Conservation (phyloP, 2,329 filamentous ascomycete genomes). For the Scedosporium minutisporum region DNA sequence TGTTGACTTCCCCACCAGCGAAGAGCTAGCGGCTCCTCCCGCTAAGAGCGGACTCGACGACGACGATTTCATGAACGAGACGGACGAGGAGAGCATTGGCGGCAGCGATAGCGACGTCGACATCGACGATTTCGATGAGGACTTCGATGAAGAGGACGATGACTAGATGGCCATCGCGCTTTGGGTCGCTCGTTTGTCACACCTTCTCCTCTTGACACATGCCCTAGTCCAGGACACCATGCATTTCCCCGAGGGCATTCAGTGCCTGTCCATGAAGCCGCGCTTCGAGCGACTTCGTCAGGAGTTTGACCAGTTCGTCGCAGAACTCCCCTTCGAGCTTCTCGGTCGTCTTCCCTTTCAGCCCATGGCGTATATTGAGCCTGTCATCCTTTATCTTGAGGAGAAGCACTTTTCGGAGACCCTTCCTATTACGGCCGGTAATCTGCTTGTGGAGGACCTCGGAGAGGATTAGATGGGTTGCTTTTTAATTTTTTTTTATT, state of each 20-base stretch:
- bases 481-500: background rate
- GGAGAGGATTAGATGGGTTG: too few species aligned
- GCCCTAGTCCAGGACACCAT: too few species aligned
- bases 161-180: background rate
- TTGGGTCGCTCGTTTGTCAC: background rate
- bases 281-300: too few species aligned
- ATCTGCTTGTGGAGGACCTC: too few species aligned
- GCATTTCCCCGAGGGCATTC: background rate
- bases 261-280: background rate
- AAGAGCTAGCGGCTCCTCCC: conserved; percentile 50
- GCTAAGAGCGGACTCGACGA: conserved; percentile 44
- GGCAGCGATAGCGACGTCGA: conserved; percentile 55
- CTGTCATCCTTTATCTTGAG: too few species aligned
- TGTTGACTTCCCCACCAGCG: conserved; percentile 71
- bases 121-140: conserved; percentile 49
- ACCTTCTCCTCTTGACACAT: too few species aligned
- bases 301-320: too few species aligned
- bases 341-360: too few species aligned
- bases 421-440: too few species aligned
- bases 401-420: too few species aligned
- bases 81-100: conserved; percentile 66
- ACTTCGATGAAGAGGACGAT: conserved; percentile 48
- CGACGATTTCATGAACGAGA: conserved; percentile 74
- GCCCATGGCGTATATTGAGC: too few species aligned
- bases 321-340: too few species aligned